Evolutionary conservation across 2,329 filamentous ascomycete species (phyloP).

Genomic region (Apiospora koreana): DNA sequence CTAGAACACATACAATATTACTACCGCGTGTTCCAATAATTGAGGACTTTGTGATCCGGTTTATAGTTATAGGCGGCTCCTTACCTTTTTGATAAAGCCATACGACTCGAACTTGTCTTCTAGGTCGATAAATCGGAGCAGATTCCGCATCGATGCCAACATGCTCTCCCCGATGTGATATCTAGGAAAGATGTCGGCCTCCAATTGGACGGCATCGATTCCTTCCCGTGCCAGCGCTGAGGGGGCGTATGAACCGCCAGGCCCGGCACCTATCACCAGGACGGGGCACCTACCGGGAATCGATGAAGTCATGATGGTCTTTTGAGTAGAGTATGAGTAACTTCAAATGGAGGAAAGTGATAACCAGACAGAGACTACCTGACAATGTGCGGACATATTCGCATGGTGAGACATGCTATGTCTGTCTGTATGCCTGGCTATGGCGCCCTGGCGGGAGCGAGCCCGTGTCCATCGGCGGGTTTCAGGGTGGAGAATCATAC

Average conservation of each 20-base stretch:
- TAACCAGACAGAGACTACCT: neutral
- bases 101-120: conserved; percentile 36
- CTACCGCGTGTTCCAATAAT: too few relatives aligned
- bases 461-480: neutral
- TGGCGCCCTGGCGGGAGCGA: neutral
- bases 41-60: neutral
- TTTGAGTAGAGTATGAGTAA: neutral
- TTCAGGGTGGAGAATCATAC: neutral
- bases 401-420: neutral
- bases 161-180: conserved; percentile 42
- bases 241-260: conserved; percentile 46
- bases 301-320: neutral
- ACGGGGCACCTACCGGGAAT: conserved; percentile 34
- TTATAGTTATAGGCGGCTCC: neutral
- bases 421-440: too few relatives aligned
- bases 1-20: neutral
- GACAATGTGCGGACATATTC: too few relatives aligned
- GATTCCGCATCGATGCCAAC: conserved; percentile 41
- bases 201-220: conserved; percentile 44
- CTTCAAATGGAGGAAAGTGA: neutral
- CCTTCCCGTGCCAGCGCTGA: conserved; percentile 45
- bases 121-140: conserved; percentile 47
- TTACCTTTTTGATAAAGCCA: conserved; percentile 41
- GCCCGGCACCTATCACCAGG: conserved; percentile 46
- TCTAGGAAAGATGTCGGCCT: conserved; percentile 38